Conservation (phyloP, 768 basidiomycete species). For the Kwoniella pini region DNA sequence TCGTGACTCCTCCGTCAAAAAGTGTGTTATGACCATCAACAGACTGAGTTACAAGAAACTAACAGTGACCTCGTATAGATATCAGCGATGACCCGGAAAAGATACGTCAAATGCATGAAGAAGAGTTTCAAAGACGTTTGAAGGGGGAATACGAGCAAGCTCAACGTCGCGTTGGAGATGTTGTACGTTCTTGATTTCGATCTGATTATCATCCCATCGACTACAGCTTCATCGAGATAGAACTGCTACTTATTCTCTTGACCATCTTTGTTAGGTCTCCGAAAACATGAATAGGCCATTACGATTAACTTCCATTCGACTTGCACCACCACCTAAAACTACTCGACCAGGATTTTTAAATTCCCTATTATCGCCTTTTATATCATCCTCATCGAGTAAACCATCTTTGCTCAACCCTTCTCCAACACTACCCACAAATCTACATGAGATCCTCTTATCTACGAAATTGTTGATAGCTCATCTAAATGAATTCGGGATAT, state of each 20-base stretch:
- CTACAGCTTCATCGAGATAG: background rate
- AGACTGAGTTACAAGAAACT: no score
- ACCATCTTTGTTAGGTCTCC: slow-evolving; percentile 61
- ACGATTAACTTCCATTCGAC: slow-evolving; percentile 72
- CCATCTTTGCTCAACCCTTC: slow-evolving; percentile 45
- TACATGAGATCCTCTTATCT: slow-evolving; percentile 70
- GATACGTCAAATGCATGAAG: slow-evolving; percentile 70
- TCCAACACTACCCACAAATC: slow-evolving; percentile 54
- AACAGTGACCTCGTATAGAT: no score
- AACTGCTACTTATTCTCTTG: no score
- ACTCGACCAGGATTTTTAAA: slow-evolving; percentile 80
- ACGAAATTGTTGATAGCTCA: slow-evolving; percentile 67
- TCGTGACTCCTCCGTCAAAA: background rate
- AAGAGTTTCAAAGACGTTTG: slow-evolving; percentile 68
- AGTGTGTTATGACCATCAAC: no score
- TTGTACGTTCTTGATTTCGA: slow-evolving; percentile 62
- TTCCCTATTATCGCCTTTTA: slow-evolving; percentile 71
- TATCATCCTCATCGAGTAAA: slow-evolving; percentile 46
- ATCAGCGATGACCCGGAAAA: slow-evolving; percentile 63
- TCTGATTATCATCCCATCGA: no score
- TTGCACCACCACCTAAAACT: slow-evolving; percentile 68
- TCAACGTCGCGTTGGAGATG: slow-evolving; percentile 64
- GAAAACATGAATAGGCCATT: slow-evolving; percentile 68
- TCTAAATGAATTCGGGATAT: slow-evolving; percentile 75
- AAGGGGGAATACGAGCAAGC: slow-evolving; percentile 76